Evolutionary conservation across 2,329 filamentous ascomycete genomes (phyloP).

Genomic region (Fusarium nisikadoi): DNA sequence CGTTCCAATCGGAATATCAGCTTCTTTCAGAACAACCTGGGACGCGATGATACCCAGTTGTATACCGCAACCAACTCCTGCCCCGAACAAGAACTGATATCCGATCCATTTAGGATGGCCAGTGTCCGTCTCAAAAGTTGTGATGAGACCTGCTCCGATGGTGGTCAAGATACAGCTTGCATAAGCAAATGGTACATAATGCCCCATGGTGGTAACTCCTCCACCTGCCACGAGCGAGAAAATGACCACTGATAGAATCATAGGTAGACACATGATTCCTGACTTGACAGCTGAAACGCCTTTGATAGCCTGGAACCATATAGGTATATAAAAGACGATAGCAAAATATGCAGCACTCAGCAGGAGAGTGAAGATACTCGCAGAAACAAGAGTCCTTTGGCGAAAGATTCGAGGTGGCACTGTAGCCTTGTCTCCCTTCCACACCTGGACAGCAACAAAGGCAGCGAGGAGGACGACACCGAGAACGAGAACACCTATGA

Average conservation of each 20-base stretch:
- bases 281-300: conserved; percentile 50
- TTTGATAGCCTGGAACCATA: conserved; percentile 55
- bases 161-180: conserved; percentile 28
- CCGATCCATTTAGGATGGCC: conserved; percentile 57
- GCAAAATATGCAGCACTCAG: not conserved
- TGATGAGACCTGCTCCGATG: conserved; percentile 54
- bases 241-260: conserved; percentile 54
- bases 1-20: not conserved
- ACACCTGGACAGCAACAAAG: not conserved
- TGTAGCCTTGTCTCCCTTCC: not conserved
- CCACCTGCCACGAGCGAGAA: conserved; percentile 44
- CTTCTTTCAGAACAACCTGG: conserved; percentile 40
- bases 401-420: not conserved
- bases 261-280: conserved; percentile 56
- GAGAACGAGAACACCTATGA: not conserved
- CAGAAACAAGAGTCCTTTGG: not conserved
- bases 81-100: conserved; percentile 60
- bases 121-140: conserved; percentile 51
- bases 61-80: conserved; percentile 54
- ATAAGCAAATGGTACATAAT: not conserved
- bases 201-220: not conserved
- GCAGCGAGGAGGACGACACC: not conserved
- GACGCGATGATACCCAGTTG: conserved; percentile 60
- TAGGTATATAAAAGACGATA: conserved; percentile 54
- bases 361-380: not conserved